A percentile compares a stretch with the other conserved stretches of the same genome.
These are phyloP conservation scores for Cryoendolithus antarcticus DNA, from an alignment of 2,329 filamentous ascomycete species.

Conservation along the genomic window DNA sequence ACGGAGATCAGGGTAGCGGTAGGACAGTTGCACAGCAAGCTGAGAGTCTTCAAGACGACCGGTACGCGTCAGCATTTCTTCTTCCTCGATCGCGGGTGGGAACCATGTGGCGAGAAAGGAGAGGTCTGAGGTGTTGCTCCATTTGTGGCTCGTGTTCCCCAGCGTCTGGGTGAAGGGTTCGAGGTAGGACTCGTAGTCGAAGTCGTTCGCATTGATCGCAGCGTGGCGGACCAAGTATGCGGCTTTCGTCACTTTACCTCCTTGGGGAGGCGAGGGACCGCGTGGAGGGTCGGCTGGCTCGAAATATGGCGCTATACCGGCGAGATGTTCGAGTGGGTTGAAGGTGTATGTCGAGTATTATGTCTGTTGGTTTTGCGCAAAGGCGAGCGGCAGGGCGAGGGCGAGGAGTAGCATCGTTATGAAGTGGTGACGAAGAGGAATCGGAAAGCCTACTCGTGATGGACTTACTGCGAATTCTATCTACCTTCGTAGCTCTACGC, in stretches of 20 bases:
- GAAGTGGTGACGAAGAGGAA: no score
- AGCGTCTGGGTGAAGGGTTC: slow-evolving; percentile 44
- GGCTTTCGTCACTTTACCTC: slow-evolving; percentile 38
- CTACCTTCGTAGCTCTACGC: no score
- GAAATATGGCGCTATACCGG: slow-evolving; percentile 39
- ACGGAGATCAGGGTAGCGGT: slow-evolving; percentile 44
- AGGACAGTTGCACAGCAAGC: slow-evolving; percentile 46
- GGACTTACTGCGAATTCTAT: no score
- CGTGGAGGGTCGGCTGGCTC: slow-evolving; percentile 35
- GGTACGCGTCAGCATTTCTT: slow-evolving; percentile 48
- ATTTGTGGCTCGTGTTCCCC: slow-evolving; percentile 46
- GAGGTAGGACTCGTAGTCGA: slow-evolving; percentile 40
- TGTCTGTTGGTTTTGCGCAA: slow-evolving; percentile 7
- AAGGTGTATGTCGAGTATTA: slow-evolving; percentile 28
- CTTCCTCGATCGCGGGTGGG: slow-evolving; percentile 40
- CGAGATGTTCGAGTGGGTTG: slow-evolving; percentile 37
- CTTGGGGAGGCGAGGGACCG: slow-evolving; percentile 36
- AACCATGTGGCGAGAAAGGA: slow-evolving; percentile 46
- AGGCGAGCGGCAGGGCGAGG: slow-evolving; percentile 2
- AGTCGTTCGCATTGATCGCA: slow-evolving; percentile 41
- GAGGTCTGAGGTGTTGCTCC: slow-evolving; percentile 43
- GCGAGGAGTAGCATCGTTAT: slow-evolving; percentile 3
- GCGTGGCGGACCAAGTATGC: slow-evolving; percentile 39
- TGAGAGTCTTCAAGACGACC: slow-evolving; percentile 49
- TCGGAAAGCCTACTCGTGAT: no score